Conservation (phyloP, 768 basidiomycete species). For the Exsudoporus frostii region DNA sequence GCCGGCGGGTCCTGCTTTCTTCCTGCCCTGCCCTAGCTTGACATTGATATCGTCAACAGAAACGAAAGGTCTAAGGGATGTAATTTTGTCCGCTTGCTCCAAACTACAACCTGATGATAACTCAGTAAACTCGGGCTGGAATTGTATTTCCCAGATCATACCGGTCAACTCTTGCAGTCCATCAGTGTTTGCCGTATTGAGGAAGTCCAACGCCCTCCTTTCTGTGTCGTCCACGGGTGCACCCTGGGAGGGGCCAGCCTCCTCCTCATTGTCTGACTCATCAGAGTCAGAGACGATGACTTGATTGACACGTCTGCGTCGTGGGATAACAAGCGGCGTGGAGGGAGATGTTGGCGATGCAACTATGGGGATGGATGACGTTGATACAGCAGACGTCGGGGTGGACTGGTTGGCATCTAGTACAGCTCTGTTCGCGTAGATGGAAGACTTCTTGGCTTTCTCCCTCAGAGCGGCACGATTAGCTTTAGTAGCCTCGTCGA, state of each 20-base stretch:
- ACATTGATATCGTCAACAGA: constrained; percentile 68
- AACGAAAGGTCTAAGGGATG: constrained; percentile 76
- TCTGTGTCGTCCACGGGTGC: constrained; percentile 40
- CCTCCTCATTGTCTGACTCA: constrained; percentile 47
- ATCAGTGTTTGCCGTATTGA: constrained; percentile 60
- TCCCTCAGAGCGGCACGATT: constrained; percentile 63
- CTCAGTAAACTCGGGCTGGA: constrained; percentile 2
- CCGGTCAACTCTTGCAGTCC: constrained; percentile 76
- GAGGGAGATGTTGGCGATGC: constrained; percentile 38
- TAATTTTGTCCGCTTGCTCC: constrained; percentile 79
- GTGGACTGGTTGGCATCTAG: constrained; percentile 47
- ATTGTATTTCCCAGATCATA: constrained; percentile 29
- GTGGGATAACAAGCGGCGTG: constrained; percentile 42
- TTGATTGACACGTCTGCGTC: constrained; percentile 54
- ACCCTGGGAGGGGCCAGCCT: constrained; percentile 32
- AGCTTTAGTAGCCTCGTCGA: constrained; percentile 71
- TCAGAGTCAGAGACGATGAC: constrained; percentile 64
- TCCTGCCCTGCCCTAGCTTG: constrained; percentile 83
- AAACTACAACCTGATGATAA: constrained; percentile 60
- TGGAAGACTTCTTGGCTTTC: constrained; percentile 79
- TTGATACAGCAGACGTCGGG: constrained; percentile 29
- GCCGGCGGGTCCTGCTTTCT: constrained; percentile 77
- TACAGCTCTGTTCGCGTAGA: constrained; percentile 65
- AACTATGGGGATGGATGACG: constrained; percentile 30
- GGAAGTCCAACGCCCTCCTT: constrained; percentile 58